Conservation (phyloP, 2,329 filamentous ascomycete genomes). For the Raffaelea ambrosiae region DNA sequence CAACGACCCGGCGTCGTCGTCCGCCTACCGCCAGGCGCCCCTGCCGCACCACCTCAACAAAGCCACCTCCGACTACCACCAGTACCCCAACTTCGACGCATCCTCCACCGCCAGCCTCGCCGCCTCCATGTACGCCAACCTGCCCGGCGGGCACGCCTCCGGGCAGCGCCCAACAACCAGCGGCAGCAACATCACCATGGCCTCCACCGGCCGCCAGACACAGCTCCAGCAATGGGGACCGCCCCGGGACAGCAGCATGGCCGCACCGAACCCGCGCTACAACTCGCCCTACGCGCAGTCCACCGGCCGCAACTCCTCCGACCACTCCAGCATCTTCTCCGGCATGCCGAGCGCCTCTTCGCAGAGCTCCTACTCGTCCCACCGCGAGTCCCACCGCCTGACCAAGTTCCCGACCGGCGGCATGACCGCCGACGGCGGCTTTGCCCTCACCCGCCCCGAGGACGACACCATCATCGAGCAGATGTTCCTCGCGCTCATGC, state of each 20-base stretch:
- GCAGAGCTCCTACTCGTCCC: conserved; percentile 44
- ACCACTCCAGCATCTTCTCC: conserved; percentile 49
- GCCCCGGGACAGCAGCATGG: conserved; percentile 44
- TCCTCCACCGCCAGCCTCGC: conserved; percentile 27
- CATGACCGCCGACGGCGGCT: conserved; percentile 35
- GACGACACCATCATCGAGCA: conserved; percentile 81
- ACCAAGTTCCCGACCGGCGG: conserved; percentile 40
- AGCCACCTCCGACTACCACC: conserved; percentile 70
- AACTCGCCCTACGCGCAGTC: conserved; percentile 49
- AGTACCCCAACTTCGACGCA: conserved; percentile 70
- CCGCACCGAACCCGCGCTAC: conserved; percentile 50
- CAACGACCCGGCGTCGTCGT: conserved; percentile 40
- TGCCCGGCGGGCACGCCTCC: conserved; percentile 47
- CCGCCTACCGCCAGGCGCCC: conserved; percentile 54
- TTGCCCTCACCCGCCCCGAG: conserved; percentile 61
- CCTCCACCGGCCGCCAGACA: conserved; percentile 60
- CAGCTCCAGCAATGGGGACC: conserved; percentile 73
- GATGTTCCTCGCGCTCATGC: conserved; percentile 90
- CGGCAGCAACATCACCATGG: conserved; percentile 59
- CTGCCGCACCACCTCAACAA: conserved; percentile 80
- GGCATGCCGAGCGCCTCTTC: conserved; percentile 49
- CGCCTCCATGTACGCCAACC: conserved; percentile 14
- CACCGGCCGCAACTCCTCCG: conserved; percentile 48
- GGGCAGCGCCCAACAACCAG: conserved; percentile 53
- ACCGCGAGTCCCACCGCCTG: conserved; percentile 48